Percentiles rank a stretch among this genome's conserved stretches.
phyloP scores from a whole-genome alignment of 805 yeast genomes.

The Ogataea ramenticola region DNA sequence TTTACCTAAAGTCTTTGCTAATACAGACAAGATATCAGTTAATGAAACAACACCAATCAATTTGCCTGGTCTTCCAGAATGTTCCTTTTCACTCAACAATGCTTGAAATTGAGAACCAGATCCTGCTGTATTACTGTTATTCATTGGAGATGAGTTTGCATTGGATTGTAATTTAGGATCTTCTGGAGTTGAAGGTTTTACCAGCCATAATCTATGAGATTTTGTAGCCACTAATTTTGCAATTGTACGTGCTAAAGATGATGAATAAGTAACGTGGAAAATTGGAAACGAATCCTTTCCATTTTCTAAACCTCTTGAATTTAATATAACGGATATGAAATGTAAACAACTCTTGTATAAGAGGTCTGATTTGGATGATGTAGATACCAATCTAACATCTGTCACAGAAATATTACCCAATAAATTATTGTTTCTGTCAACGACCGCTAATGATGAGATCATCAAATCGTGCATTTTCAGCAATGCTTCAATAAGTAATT shows the following conservation, averaged over 20 bases:
- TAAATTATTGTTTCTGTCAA: conserved; percentile 67
- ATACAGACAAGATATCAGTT: conserved; percentile 79
- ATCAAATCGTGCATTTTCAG: conserved; percentile 76
- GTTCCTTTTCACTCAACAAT: conserved; percentile 15
- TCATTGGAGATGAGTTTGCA: conserved; percentile 1
- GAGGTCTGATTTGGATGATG: conserved; percentile 78
- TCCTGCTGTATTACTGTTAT: conserved; percentile 2
- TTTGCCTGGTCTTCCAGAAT: conserved; percentile 60
- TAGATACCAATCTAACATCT: conserved; percentile 83
- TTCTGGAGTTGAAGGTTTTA: conserved; percentile 34
- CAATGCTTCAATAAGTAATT: conserved; percentile 78
- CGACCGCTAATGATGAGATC: conserved; percentile 88
- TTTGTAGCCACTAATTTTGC: conserved; percentile 95
- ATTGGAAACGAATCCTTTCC: conserved; percentile 97
- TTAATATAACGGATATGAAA: conserved; percentile 79
- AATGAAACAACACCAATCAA: conserved; percentile 86
- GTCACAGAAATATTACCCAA: conserved; percentile 93
- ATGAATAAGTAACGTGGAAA: conserved; percentile 77
- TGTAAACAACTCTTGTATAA: conserved; percentile 79
- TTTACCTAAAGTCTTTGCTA: conserved; percentile 71
- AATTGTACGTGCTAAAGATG: conserved; percentile 80
- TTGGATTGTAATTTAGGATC: conserved; percentile 9
- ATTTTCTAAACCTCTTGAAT: conserved; percentile 83
- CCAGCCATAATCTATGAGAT: conserved; percentile 85
- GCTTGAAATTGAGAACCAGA: conserved; percentile 5